phyloP scores from a whole-genome alignment of 2,329 filamentous ascomycete genomes.

The Sporothrix pallida region DNA sequence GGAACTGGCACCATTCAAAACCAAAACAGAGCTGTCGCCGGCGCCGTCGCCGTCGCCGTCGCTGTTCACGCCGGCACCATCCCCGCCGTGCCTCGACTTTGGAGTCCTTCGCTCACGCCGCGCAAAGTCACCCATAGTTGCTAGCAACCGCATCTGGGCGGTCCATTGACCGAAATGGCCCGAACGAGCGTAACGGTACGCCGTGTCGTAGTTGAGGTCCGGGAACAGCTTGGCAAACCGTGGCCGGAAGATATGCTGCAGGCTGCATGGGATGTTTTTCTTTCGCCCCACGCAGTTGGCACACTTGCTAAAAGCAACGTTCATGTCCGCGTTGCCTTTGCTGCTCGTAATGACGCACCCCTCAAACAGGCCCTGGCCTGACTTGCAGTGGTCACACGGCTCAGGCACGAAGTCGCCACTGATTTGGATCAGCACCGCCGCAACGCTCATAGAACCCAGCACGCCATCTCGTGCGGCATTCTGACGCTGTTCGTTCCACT shows the following conservation, averaged over 20 bases:
- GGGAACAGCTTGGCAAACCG: conserved; percentile 35
- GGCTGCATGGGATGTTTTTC: conserved; percentile 38
- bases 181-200: not conserved
- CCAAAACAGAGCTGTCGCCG: too few relatives aligned
- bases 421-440: conserved; percentile 43
- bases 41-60: not conserved
- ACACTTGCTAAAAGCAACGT: conserved; percentile 38
- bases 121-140: not conserved
- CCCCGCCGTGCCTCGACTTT: not conserved
- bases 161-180: not conserved
- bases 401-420: conserved; percentile 42
- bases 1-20: too few relatives aligned
- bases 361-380: conserved; percentile 41
- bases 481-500: conserved; percentile 42
- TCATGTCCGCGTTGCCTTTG: conserved; percentile 31
- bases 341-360: conserved; percentile 42
- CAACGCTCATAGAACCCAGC: conserved; percentile 40
- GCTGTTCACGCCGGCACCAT: not conserved
- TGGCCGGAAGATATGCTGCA: conserved; percentile 33
- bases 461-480: conserved; percentile 40
- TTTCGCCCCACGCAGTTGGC: conserved; percentile 44
- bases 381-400: conserved; percentile 41
- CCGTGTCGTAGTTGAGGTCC: conserved; percentile 22
- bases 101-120: not conserved
- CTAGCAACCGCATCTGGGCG: not conserved